Evolutionary conservation across 768 basidiomycete genomes (phyloP), one percentile per base, ranked within the genome.

Genomic region (Tephrocybe sp.): DNA sequence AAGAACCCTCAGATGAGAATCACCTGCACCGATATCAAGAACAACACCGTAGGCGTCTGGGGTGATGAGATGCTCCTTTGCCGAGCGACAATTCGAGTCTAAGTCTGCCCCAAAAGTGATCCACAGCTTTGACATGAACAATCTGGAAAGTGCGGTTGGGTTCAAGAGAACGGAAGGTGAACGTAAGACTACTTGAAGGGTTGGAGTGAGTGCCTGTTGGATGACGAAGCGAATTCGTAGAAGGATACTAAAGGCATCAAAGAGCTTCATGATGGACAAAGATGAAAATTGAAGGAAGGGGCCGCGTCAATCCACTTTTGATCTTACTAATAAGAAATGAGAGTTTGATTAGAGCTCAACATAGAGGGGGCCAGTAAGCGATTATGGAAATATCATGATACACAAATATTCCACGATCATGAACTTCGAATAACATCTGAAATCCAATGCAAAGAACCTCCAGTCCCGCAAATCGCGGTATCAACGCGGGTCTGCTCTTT

Each of bases 391-490:
- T n/a, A n/a, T n/a, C n/a, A n/a, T n/a, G n/a, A n/a, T n/a, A n/a
- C n/a, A n/a, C n/a, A n/a, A n/a, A n/a, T n/a, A n/a, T n/a, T n/a
- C n/a, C n/a, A n/a, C n/a, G n/a, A n/a, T n/a, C 12, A 78, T 98
- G 21, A 72, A 92, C 37, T 98, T 98, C 52, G 96, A 99, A 70
- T 94, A 98, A 64, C 79, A 96, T n/a, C 82, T 99, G 51, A 97
- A 97, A 72, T 87, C 89, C 16, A 98, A 89, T 62, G 92, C 92
- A 5, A 80, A 86, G n/a, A 80, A 77, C 52, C 73, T 95, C 13
- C 86, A 88, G 59, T 78, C 80, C 24, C 75, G 92, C 48, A 94
- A 94, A 67, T 77, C 82, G 22, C 79, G 89, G 51, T 94, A 94
- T 68, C 88, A 92, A 71, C 63, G 91, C 92, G 63, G 58, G 82